A percentile compares a stretch with the other conserved stretches of the same genome.
These are phyloP conservation scores for Triadica sebifera DNA, from an alignment of 345 rosid genomes.

Conservation along the genomic window DNA sequence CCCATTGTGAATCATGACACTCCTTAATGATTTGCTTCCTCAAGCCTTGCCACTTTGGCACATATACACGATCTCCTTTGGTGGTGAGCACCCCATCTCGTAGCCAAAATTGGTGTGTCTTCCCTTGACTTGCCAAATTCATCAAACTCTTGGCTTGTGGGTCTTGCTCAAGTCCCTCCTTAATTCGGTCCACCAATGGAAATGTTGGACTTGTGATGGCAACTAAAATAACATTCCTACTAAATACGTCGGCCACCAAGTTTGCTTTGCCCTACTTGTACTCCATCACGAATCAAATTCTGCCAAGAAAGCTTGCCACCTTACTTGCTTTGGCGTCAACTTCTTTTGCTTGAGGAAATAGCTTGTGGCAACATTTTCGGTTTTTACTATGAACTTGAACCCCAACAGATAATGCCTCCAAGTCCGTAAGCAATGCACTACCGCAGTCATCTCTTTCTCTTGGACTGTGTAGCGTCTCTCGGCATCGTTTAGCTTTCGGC, in stretches of 20 bases:
- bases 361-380: too few species aligned
- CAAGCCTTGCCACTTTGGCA: background rate
- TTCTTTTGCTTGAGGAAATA: too few species aligned
- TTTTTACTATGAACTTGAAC: background rate
- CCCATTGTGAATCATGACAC: background rate
- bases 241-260: background rate
- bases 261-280: background rate
- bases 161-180: background rate
- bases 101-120: background rate
- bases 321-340: background rate
- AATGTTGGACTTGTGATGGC: background rate
- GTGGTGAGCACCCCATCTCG: background rate
- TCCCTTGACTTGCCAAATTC: background rate
- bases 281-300: background rate
- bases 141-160: background rate
- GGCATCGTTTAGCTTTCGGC: too few species aligned
- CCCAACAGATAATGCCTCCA: background rate
- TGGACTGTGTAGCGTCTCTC: too few species aligned
- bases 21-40: background rate
- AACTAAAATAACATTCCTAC: background rate
- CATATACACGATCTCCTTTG: background rate
- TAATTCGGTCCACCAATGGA: background rate
- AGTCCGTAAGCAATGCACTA: background rate
- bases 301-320: background rate
- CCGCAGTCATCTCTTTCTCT: background rate